Evolutionary conservation across 768 basidiomycete species (phyloP), one percentile per base, ranked within the genome.

Genomic region (Podaxis mareebaensis): DNA sequence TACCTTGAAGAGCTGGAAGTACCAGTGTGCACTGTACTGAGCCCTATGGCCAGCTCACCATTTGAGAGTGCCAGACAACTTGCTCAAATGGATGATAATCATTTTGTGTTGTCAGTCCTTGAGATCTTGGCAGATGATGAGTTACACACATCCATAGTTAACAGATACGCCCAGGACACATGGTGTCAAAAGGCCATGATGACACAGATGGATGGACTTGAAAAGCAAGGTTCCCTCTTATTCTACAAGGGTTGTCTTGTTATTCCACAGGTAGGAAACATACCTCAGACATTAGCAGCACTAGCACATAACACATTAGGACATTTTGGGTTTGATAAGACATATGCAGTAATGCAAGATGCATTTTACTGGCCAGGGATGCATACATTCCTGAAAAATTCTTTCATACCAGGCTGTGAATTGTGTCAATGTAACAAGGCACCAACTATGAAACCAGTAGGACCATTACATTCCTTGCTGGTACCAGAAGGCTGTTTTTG

Each of bases 351-450:
- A 0, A 60, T 79, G 0, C 26, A 66, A 0, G 55, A 65, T 0
- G 65, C 70, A 0, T 79, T 71, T 48, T 79, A 75, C 55, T 74
- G 74, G 75, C 73, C 74, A 42, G 71, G 76, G 52, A 79, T 80
- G 78, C 67, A 74, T 56, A 46, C 54, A 6, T 66, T 75, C 26
- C 66, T 80, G 0, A 75, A 76, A 42, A 12, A 53, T 0, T 62
- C 69, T 1, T 81, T 15, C 15, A 44, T 44, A 1, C 42, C 42
- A 2, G 5, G 42, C 12, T 44, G 42, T 13, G 15, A 13, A 0
- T 2, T 17, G 13, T 44, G 42, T 13, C 42, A 44, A n/a, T 4
- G 4, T 5, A 44, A 44, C 5, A 44, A 44, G 5, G 12, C 42
- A 44, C 42, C 42, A 15, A 44, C 42, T 15, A 5, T 3, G 0